Evolutionary conservation across 2,329 filamentous ascomycete genomes (phyloP), one percentile per base, ranked within the genome.

Genomic region (Drechslerella stenobrocha): DNA sequence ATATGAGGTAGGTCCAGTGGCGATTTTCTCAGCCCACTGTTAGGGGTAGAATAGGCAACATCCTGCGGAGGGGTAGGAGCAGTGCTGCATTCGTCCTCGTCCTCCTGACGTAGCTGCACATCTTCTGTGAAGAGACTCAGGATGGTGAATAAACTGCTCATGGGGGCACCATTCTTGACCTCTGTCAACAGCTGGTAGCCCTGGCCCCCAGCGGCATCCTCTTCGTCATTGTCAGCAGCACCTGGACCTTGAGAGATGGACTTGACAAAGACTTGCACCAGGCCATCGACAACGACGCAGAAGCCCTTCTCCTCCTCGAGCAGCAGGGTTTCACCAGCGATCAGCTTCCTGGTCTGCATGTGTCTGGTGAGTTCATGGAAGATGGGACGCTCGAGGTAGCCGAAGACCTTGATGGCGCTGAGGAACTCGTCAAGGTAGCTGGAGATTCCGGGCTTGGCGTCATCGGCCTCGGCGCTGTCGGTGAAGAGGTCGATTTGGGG

Each of bases 351-450:
- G 18, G 95, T 98, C 79, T 98, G 93, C 93, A 98, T 98, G 64
- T 91, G 96, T 65, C 93, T 82, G 0, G 93, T 98, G 73, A 98
- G 83, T 77, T 98, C 93, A 74, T 98, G 95, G 74, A 98, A 98
- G 40, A 98, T 93, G 0, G 93, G 90, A 23, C 93, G 85, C 76
- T 98, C 93, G 42, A 98, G 80, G 75, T 97, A 98, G 6, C 93
- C 93, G 77, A 98, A 98, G 61, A 98, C 93, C 77, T 97, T 98
- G 79, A 98, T 98, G 26, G 95, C 93, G 75, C 91, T 97, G 20
- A 98, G 80, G 73, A 98, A 98, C 76, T 98, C 95, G 77, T 98
- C 93, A 23, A 98, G 81, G 73, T 98, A 98, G 75, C 91, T 98
- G n/a, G 90, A 86, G 44, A 98, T 80, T 0, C 92, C 93, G 0